Base-by-base conservation (phyloP, 805 yeast genomes). In the Saccharomycopsis guyanensis region DNA sequence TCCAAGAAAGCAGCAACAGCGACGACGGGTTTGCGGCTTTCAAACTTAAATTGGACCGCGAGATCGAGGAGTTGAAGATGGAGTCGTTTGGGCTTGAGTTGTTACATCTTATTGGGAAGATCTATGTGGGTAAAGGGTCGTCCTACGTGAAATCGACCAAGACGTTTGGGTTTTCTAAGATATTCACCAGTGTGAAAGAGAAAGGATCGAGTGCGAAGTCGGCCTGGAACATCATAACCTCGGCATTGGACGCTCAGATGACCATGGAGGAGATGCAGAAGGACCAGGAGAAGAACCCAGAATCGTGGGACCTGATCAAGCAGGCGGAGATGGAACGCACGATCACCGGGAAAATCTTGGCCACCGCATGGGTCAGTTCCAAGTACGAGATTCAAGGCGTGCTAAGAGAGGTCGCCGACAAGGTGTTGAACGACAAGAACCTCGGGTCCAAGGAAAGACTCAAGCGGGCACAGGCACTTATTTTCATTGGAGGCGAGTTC, bases 351-450 rank as follows among this genome's bases (percentile, higher is more conserved):
- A 93, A 91, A 62, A 76, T 93, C 19, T 71, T 93, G 42, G 91
- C 93, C 5, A 88, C 96, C 1, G 94, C 95, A 16, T 93, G 99
- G 99, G 85, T 86, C 19, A 86, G 95, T 34, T 86, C 96, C 18
- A 80, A 84, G 55, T 82, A 79, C 64, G 99, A 93, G 66, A 80
- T 89, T 45, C 81, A 82, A 50, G 72, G 82, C 24, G 80, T 85
- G n/a, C 60, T 85, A 43, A 76, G 93, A 41, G 89, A 82, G 27
- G 88, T 88, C 7, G 86, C 93, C 61, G 93, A 86, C 54, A 72
- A 71, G 49, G 84, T 89, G 4, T 69, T 89, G 38, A 68, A 75
- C 50, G 96, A 91, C 59, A 79, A 80, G 59, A 49, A 62, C 0
- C 74, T 84, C n/a, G 61, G 76, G 6, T 66, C 75, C 12, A 70